Percentiles rank a stretch among this genome's conserved stretches.
These are phyloP conservation scores for Apiotrichum mycotoxinovorans DNA, from an alignment of 1,284 basidiomycete species.

Conservation along the genomic window DNA sequence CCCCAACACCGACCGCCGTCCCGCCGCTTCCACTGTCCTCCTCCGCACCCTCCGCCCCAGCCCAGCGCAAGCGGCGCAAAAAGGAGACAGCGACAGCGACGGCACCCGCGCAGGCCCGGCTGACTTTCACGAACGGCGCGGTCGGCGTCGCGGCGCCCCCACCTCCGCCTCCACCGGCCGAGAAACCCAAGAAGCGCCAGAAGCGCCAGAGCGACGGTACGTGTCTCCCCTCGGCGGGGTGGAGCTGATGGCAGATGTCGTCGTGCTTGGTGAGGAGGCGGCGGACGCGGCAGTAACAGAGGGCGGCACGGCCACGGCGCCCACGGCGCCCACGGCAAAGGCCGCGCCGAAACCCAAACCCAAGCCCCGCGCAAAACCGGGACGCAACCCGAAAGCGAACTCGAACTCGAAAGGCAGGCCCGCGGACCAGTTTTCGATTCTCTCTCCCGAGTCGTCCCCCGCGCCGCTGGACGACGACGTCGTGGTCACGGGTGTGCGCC, in stretches of 20 bases:
- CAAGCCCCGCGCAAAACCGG: no score
- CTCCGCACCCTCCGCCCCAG: neutral
- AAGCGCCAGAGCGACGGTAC: slow-evolving; percentile 6
- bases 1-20: neutral
- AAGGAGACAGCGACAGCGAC: slow-evolving; percentile 8
- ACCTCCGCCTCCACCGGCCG: neutral
- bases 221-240: neutral
- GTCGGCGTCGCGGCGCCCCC: slow-evolving; percentile 10
- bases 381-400: neutral
- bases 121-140: slow-evolving; percentile 11
- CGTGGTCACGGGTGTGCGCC: neutral
- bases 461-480: neutral
- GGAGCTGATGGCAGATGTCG: neutral
- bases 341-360: no score
- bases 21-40: neutral
- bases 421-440: neutral
- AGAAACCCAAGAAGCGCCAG: neutral
- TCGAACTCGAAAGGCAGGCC: neutral
- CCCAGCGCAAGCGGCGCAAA: slow-evolving; percentile 14
- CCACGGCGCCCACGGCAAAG: no score
- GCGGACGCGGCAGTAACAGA: neutral
- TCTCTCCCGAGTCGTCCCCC: neutral
- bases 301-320: neutral
- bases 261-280: neutral
- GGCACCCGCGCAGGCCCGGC: slow-evolving; percentile 7